Base-by-base conservation (phyloP, 169 alveolate genomes). In the Plasmodium chabaudi region DNA sequence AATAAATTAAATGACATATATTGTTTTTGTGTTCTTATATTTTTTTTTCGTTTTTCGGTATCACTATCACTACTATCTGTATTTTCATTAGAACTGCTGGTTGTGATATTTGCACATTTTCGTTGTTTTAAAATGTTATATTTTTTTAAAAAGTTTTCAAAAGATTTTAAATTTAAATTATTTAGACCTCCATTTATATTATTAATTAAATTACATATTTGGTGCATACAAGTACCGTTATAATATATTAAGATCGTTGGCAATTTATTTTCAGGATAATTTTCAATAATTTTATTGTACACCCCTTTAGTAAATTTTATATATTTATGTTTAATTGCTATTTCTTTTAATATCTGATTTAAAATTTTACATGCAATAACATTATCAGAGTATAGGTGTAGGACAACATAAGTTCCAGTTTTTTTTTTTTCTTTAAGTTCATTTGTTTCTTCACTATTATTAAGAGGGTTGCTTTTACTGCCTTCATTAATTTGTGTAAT, bases 271-370 rank as follows among this genome's bases (percentile, higher is more conserved):
- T 92, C 95, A 0, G 96, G 96, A 69, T 89, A 94, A 73, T 91
- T 88, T 27, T 95, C 95, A 15, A 94, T 67, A 17, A 93, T 69
- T 55, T 92, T 88, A 7, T 59, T 79, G 12, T 88, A 91, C 10
- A 93, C 59, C 17, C 94, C 96, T 68, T 94, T 94, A 3, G 94
- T 92, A 87, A 94, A 94, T 87, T 94, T 94, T 53, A 94, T 72
- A 9, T 89, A 87, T 25, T 93, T 91, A 61, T 89, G 89, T 19
- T 72, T 57, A 51, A 12, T 64, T 15, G 96, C 95, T 15, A 92
- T 23, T 19, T 88, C 90, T 12, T 67, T 46, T 23, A 94, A 69
- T 1, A 89, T 44, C 6, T 34, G 39, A 75, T 93, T 93, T 19
- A 93, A 57, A 34, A 74, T 65, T 60, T 23, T 87, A 72, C 97